Base-by-base conservation (phyloP, 148 eudicot species). In the Vaccinium vitisidaea region DNA sequence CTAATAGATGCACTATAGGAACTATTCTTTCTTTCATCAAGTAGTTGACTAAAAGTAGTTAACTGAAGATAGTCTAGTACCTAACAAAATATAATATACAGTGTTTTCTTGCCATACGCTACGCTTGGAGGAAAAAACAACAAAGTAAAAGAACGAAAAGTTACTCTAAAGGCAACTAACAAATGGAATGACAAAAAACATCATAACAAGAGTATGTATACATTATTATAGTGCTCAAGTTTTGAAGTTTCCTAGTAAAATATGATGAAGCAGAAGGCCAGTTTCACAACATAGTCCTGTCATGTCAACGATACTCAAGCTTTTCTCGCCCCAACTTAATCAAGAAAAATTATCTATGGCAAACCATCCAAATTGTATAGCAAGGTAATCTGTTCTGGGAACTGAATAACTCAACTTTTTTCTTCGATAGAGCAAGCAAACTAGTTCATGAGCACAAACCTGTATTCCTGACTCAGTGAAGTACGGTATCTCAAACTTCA, bases 381-480 rank as follows among this genome's bases (percentile, higher is more conserved):
- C 36, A 9, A 65, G 32, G 70, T 65, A 23, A n/a, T 23, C 70
- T 65, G 70, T 23, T 8, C 70, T 23, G 30, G 9, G 19, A 81
- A 63, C 75, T 14, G 7, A 81, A 9, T 50, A 70, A 69, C 67
- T 49, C 61, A 2, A 52, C 27, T 19, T 82, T 52, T n/a, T 5
- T 19, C 23, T 18, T 7, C 74, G 23, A 82, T 39, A 36, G 69
- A 71, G 67, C 7, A 53, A 82, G 70, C 49, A 25, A 18, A 52
- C 12, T 27, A 46, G 21, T 39, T 53, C 18, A 39, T 63, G 61
- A 76, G 73, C 78, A 67, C 84, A 49, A 76, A 97, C 99, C 99
- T 97, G 99, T 77, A 97, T 95, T 87, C 99, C 99, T 48, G 99
- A 93, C 81, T 95, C 94, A 67, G 99, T 97, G 85, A 97, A 97